Evolutionary conservation across 129 eudicot genomes (phyloP).

Genomic region (Escallonia rubra): DNA sequence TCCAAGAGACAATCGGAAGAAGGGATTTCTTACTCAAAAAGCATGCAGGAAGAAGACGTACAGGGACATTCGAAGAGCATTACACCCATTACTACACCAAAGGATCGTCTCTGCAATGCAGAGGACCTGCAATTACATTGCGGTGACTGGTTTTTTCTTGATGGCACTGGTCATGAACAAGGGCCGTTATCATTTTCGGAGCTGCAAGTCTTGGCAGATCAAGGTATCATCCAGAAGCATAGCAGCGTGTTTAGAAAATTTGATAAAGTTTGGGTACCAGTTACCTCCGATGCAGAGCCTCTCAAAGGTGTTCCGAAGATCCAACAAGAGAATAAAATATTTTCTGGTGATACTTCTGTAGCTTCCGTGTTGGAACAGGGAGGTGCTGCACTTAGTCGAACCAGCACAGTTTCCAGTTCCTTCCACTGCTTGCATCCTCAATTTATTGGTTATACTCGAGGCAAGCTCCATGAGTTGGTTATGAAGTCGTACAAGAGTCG

Average conservation of each 20-base stretch:
- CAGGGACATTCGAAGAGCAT: conserved; percentile 33
- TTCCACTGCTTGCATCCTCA: conserved; percentile 85
- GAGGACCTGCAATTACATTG: conserved; percentile 69
- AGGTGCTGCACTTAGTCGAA: conserved; percentile 11
- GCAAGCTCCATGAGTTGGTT: conserved; percentile 91
- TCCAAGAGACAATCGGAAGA: conserved; percentile 67
- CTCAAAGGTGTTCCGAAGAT: conserved; percentile 28
- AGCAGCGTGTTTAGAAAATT: conserved; percentile 75
- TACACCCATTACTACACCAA: conserved; percentile 42
- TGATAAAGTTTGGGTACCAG: conserved; percentile 91
- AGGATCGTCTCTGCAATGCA: conserved; percentile 52
- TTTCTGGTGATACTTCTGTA: conserved; percentile 29
- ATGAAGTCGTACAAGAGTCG: conserved; percentile 95
- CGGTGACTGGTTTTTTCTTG: conserved; percentile 96
- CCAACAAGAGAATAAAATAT: conserved; percentile 20
- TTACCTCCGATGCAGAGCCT: conserved; percentile 32
- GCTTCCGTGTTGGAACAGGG: conserved; percentile 21
- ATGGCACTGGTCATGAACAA: conserved; percentile 92
- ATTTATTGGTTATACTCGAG: conserved; percentile 88
- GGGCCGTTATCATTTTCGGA: conserved; percentile 72
- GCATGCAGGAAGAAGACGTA: conserved; percentile 36
- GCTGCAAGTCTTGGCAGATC: conserved; percentile 67
- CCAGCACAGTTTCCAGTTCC: conserved; percentile 22
- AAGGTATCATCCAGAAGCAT: conserved; percentile 61
- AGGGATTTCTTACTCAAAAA: conserved; percentile 38